These are phyloP conservation scores for Wickerhamomyces kurtzmanii DNA, from an alignment of 805 yeast genomes.

Conservation along the genomic window DNA sequence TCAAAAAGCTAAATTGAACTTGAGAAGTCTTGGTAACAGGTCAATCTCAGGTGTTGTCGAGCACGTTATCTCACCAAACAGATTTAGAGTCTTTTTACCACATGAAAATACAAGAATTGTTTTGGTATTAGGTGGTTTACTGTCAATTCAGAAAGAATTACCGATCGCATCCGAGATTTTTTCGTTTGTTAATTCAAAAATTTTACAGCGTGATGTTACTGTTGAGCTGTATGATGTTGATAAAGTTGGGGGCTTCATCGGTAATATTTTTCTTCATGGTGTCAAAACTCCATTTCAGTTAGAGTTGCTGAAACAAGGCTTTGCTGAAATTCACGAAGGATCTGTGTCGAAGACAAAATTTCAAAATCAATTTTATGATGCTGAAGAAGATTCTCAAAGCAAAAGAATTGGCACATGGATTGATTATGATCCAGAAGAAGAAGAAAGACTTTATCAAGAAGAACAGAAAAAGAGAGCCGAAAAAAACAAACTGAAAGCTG, in stretches of 20 bases:
- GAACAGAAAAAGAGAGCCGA: conserved; percentile 15
- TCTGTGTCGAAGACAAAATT: conserved; percentile 51
- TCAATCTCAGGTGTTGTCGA: conserved; percentile 65
- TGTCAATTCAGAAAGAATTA: conserved; percentile 26
- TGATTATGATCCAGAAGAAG: conserved; percentile 36
- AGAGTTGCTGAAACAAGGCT: conserved; percentile 49
- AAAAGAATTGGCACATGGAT: conserved; percentile 60
- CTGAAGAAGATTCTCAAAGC: conserved; percentile 52
- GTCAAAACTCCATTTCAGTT: conserved; percentile 47
- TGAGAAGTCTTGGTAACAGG: conserved; percentile 60
- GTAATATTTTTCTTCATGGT: conserved; percentile 48
- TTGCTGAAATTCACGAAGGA: conserved; percentile 52
- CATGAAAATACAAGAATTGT: conserved; percentile 62
- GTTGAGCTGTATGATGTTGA: conserved; percentile 63
- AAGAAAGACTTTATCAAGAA: conserved; percentile 17
- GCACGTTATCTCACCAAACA: conserved; percentile 54
- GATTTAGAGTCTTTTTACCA: conserved; percentile 59
- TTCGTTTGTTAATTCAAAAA: conserved; percentile 40
- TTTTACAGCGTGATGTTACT: conserved; percentile 65
- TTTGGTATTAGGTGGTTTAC: conserved; percentile 69
- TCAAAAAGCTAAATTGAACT: conserved; percentile 63
- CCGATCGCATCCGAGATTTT: conserved; percentile 38
- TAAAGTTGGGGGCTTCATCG: conserved; percentile 74
- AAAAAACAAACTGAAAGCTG: conserved; percentile 14
- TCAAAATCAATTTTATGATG: conserved; percentile 42